Base-by-base conservation (phyloP, 176 grass and related monocot species). In the Oryza rufipogon region DNA sequence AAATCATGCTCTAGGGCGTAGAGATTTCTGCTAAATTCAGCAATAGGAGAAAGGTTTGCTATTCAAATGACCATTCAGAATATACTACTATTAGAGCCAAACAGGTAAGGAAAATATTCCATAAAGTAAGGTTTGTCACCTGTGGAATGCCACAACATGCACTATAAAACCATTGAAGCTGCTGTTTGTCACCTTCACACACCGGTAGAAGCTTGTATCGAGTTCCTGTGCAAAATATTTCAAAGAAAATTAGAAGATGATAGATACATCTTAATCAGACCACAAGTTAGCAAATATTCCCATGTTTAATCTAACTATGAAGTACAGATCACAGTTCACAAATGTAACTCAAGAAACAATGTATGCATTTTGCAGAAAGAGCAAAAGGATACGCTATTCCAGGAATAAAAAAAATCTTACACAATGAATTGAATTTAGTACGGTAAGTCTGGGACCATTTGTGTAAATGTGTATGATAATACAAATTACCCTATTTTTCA, bases 131-230 rank as follows among this genome's bases (percentile, higher is more conserved):
- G 7, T 70, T 64, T 84, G 23, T 84, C 86, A 99, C 97, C 97
- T 96, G 93, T 70, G 75, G 4, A 65, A 99, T 87, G 78, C 93
- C 97, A 74, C 75, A 81, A 76, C 91, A 99, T 82, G 97, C 97
- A 84, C 64, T 89, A 46, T 81, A 94, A 85, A 99, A 91, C 74
- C 75, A 83, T 74, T 89, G 88, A 85, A 99, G 47, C 83, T 96
- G 93, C 84, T 80, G 87, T 66, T 92, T 99, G 86, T 99, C 93
- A 87, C 97, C 89, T 96, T 94, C 91, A 77, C 69, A 70, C 17
- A 66, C 88, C 1, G 97, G 54, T 76, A 94, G 89, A 76, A 99
- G 44, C 68, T 92, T 99, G 81, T 92, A 89, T 49, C 87, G 82
- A 79, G 48, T 65, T 85, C 80, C 97, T 99, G 90, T 47, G 28